A percentile compares a stretch with the other conserved stretches of the same genome.
Evolutionary conservation across 345 rosid genomes (phyloP).

Genomic region (Brassica carinata): DNA sequence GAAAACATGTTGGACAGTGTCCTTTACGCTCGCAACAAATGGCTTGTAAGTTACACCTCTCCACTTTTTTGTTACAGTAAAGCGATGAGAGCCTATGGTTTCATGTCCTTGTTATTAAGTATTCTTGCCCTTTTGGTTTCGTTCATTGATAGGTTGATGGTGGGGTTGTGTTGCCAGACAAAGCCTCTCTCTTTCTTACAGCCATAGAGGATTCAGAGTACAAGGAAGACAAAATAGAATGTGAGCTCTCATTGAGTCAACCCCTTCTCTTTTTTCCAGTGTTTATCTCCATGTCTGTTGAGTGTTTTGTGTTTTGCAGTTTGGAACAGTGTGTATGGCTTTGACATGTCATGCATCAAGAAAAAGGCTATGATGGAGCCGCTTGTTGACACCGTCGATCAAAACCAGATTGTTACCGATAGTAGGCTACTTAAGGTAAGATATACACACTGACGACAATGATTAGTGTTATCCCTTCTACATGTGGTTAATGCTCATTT

Average conservation of each 20-base stretch:
- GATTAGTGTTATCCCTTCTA: background rate
- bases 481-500: conserved; percentile 21
- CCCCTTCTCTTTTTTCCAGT: background rate
- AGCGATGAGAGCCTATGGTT: background rate
- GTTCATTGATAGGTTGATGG: conserved; percentile 61
- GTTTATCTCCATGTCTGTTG: background rate
- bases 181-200: conserved; percentile 84
- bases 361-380: conserved; percentile 96
- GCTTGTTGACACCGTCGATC: conserved; percentile 92
- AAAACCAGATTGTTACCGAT: conserved; percentile 88
- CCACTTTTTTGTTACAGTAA: background rate
- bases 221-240: conserved; percentile 94
- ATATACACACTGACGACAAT: background rate
- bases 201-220: conserved; percentile 97
- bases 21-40: conserved; percentile 91
- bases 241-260: conserved; percentile 46
- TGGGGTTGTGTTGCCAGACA: conserved; percentile 87
- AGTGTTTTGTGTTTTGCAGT: conserved; percentile 46
- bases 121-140: background rate
- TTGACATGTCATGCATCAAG: conserved; percentile 98
- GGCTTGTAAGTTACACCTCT: conserved; percentile 76
- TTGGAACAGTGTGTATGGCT: conserved; percentile 93
- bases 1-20: conserved; percentile 96
- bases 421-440: conserved; percentile 78
- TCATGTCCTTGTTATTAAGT: conserved; percentile 3